Evolutionary conservation across 1,284 basidiomycete species (phyloP).

Genomic region (Fistulina hepatica): DNA sequence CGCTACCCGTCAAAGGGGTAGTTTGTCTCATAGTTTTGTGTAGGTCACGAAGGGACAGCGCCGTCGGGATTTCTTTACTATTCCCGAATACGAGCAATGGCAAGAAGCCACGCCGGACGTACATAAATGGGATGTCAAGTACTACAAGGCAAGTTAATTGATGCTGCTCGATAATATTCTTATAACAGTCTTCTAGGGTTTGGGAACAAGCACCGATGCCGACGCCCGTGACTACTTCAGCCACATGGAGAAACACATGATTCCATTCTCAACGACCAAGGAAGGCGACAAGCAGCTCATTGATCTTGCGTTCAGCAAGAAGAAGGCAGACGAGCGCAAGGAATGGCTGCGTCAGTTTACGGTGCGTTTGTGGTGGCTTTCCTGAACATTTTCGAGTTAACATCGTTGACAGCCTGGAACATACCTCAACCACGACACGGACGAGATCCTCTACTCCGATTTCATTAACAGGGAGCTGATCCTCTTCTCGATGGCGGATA

Average conservation of each 20-base stretch:
- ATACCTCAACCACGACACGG: conserved; percentile 82
- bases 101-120: conserved; percentile 70
- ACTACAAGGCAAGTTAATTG: conserved; percentile 72
- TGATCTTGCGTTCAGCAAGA: conserved; percentile 99
- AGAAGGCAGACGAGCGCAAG: conserved; percentile 97
- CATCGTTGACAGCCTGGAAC: conserved; percentile 71
- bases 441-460: conserved; percentile 82
- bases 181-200: conserved; percentile 50
- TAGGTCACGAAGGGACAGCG: conserved; percentile 76
- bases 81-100: conserved; percentile 97
- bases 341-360: conserved; percentile 96
- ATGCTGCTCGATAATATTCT: conserved; percentile 1
- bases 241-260: conserved; percentile 88
- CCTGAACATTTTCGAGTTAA: conserved; percentile 6
- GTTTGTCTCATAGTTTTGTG: not conserved
- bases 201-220: conserved; percentile 84
- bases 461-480: conserved; percentile 99
- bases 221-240: conserved; percentile 94
- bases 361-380: conserved; percentile 31
- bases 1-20: conserved; percentile 3
- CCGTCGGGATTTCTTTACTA: conserved; percentile 88
- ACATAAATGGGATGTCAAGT: conserved; percentile 86
- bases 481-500: conserved; percentile 99
- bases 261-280: conserved; percentile 78
- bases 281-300: conserved; percentile 84